Percentiles rank a stretch among this genome's conserved stretches.
Evolutionary conservation across 2,329 filamentous ascomycete genomes (phyloP).

Genomic region (Fusarium sp.): DNA sequence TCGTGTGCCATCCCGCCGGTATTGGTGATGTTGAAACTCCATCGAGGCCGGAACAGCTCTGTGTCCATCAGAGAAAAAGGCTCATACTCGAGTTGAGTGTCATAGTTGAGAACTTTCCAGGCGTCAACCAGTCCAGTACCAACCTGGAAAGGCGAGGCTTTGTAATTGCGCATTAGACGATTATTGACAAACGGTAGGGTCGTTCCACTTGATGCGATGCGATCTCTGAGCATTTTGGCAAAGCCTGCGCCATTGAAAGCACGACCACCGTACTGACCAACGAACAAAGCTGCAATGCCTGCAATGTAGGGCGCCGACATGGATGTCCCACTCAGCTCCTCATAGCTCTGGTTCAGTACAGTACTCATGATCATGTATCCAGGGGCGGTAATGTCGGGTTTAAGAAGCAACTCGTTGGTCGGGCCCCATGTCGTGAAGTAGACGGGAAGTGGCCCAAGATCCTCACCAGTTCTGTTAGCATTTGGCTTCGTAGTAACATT

Average conservation of each 20-base stretch:
- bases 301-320: slow-evolving; percentile 66
- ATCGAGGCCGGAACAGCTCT: slow-evolving; percentile 50
- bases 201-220: slow-evolving; percentile 49
- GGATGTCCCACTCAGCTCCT: slow-evolving; percentile 62
- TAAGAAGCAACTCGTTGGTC: slow-evolving; percentile 60
- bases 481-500: slow-evolving; percentile 56
- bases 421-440: slow-evolving; percentile 63
- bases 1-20: slow-evolving; percentile 49
- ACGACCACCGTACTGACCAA: slow-evolving; percentile 54
- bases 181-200: slow-evolving; percentile 46
- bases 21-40: slow-evolving; percentile 56
- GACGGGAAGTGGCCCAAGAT: slow-evolving; percentile 49
- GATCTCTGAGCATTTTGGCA: slow-evolving; percentile 46
- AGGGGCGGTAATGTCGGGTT: slow-evolving; percentile 61
- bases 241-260: slow-evolving; percentile 49
- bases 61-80: slow-evolving; percentile 62
- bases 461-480: slow-evolving; percentile 41
- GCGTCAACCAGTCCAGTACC: slow-evolving; percentile 61
- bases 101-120: slow-evolving; percentile 55
- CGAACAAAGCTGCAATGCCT: slow-evolving; percentile 59
- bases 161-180: slow-evolving; percentile 33
- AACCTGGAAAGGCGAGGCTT: slow-evolving; percentile 51
- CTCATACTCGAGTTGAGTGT: slow-evolving; percentile 50
- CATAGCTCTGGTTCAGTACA: slow-evolving; percentile 55
- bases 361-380: slow-evolving; percentile 62